Base-by-base conservation (phyloP, 352 stramenopile species). In the Pythium dissotocum region DNA sequence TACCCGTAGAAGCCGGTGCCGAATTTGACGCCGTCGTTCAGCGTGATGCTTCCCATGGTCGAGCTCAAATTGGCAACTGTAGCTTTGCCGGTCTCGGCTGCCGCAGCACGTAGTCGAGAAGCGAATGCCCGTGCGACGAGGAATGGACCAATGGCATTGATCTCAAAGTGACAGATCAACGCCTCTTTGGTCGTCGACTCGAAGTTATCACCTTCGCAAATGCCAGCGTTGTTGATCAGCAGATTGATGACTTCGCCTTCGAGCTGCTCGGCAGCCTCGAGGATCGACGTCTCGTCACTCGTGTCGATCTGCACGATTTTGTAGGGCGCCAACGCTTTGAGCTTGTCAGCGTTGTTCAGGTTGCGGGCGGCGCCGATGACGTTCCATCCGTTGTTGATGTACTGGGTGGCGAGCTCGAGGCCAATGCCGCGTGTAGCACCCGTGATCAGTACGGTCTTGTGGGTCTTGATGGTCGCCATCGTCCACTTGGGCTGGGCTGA, bases 381-480 rank as follows among this genome's bases (percentile, higher is more conserved):
- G 24, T 80, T 75, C 79, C 79, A 87, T 14, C 77, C 79, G 13
- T 61, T 53, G 0, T 67, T 55, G 24, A 70, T 69, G 67, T 79
- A 87, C 65, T 79, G 67, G 48, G 80, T 63, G 36, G 67, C 67
- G 16, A 89, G 70, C 26, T 58, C 58, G 51, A 89, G 67, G 8
- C 80, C 80, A 65, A 89, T 75, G 48, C 78, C 78, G 9, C 78
- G 77, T 1, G 55, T 83, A 46, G 53, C 63, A 24, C 78, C 80
- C 4, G 78, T 87, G 76, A 86, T 78, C 21, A 87, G 66, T n/a
- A 88, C 76, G 8, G 73, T 83, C 58, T 85, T 85, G 40, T 54
- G 7, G 26, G 53, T 28, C 53, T 40, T 42, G 8, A 36, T 8
- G 33, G 33, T 8, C 8, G 33, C 33, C 33, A 36, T 36, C 4